Evolutionary conservation across 352 stramenopile genomes (phyloP).

Genomic region (Globisporangium parvum): DNA sequence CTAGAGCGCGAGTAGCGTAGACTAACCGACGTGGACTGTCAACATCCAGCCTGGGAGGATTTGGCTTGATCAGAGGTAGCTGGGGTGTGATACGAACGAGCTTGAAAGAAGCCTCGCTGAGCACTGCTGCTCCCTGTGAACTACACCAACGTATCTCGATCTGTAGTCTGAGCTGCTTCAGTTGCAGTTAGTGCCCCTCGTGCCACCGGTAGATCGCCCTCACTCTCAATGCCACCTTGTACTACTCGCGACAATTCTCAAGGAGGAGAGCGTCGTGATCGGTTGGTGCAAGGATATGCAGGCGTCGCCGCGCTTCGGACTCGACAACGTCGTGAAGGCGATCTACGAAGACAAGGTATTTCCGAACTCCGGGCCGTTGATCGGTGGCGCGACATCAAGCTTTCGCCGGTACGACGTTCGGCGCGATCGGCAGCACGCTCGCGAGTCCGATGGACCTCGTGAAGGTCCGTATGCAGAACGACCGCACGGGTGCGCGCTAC

Average conservation of each 20-base stretch:
- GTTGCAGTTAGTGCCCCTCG: too few relatives aligned
- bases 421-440: conserved; percentile 53
- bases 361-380: conserved; percentile 23
- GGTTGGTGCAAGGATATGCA: conserved; percentile 55
- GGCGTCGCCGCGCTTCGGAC: conserved; percentile 67
- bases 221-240: too few relatives aligned
- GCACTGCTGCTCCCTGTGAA: too few relatives aligned
- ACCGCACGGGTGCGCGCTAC: conserved; percentile 57
- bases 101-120: too few relatives aligned
- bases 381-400: conserved; percentile 48
- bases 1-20: too few relatives aligned
- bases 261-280: conserved; percentile 41
- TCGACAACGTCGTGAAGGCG: conserved; percentile 76
- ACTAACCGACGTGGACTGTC: too few relatives aligned
- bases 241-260: conserved; percentile 43
- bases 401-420: conserved; percentile 57
- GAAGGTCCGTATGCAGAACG: conserved; percentile 76
- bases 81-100: too few relatives aligned
- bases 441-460: conserved; percentile 78
- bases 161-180: too few relatives aligned
- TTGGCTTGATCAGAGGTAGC: too few relatives aligned
- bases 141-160: too few relatives aligned
- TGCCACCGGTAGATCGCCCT: too few relatives aligned
- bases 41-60: too few relatives aligned
- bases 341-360: conserved; percentile 53